Evolutionary conservation across 2,329 filamentous ascomycete species (phyloP), one percentile per base, ranked within the genome.

Genomic region (Aspergillus aculeatus): DNA sequence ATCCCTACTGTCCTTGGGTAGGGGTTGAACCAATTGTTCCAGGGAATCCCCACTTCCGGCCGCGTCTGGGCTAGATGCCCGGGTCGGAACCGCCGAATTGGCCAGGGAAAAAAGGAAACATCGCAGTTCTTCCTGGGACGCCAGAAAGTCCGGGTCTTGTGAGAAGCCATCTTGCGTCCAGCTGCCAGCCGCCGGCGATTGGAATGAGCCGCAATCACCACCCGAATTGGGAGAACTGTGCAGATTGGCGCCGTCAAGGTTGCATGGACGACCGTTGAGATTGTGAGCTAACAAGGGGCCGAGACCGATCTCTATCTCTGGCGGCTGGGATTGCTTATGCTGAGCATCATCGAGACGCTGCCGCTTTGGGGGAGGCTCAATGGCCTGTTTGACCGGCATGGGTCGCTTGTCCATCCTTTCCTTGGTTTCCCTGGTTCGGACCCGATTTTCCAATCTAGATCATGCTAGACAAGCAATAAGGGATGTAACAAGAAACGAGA

Each of bases 51-150:
- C 14, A 24, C 64, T 66, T 47, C 66, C 64, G 16, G 10, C 56
- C 52, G 64, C 47, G 65, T 69, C 71, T 0, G 77, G 77, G 21
- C 70, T 74, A 12, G 69, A 68, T 47, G 78, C 73, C 1, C 78
- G 70, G 1, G 78, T 80, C 0, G 78, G 77, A 2, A 74, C 75
- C 2, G 73, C 75, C 5, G 78, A 80, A 47, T 80, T 76, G 1
- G 80, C 78, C 0, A 78, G 76, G 47, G 75, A 76, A 48, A 81
- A 77, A 4, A 82, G 68, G 38, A 80, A 75, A 23, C 71, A 72
- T 56, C 78, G 73, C 4, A 82, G 70, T 61, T 81, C 75, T 66
- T 80, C 76, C 57, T 81, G 78, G 0, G 78, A 76, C 26, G 80
- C 77, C 16, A 81, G 69, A 56, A 80, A 81, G 3, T 73, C 72